These are phyloP conservation scores for Penicillium soppii DNA, from an alignment of 495 filamentous ascomycete species.

Conservation along the genomic window DNA sequence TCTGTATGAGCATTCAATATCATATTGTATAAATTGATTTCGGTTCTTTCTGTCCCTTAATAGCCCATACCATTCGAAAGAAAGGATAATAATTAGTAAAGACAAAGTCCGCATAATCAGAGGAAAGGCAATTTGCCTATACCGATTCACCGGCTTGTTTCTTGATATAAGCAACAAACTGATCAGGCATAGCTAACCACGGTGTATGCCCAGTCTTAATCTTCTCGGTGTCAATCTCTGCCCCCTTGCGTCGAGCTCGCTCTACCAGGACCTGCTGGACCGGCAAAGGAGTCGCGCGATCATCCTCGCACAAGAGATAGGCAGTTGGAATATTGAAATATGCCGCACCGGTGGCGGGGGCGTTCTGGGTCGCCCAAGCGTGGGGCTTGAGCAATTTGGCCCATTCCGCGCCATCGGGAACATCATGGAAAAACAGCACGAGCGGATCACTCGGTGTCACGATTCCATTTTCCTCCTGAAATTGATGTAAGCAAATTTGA, in stretches of 20 bases:
- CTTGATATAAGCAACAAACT: constrained; percentile 22
- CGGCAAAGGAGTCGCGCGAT: constrained; percentile 34
- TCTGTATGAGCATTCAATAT: too few species aligned
- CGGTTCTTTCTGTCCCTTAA: too few species aligned
- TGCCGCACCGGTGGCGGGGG: constrained; percentile 30
- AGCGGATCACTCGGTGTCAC: constrained; percentile 28
- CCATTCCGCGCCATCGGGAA: constrained; percentile 35
- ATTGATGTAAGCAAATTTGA: not conserved
- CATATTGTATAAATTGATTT: too few species aligned
- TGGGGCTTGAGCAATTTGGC: constrained; percentile 30
- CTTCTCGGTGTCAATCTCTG: constrained; percentile 28
- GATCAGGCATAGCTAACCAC: constrained; percentile 29
- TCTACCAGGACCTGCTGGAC: constrained; percentile 43
- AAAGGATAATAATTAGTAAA: too few species aligned
- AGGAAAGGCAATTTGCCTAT: not conserved
- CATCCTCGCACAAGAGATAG: constrained; percentile 38
- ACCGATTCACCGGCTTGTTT: constrained; percentile 15
- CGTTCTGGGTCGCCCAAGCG: constrained; percentile 31
- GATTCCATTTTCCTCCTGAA: constrained; percentile 26
- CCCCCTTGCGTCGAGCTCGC: constrained; percentile 27
- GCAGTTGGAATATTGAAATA: constrained; percentile 29
- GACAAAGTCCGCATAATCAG: not conserved
- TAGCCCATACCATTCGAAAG: too few species aligned
- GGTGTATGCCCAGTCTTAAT: constrained; percentile 32
- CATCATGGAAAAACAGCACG: constrained; percentile 36